Percentiles rank a stretch among this genome's conserved stretches.
These are phyloP conservation scores for Xylaria intraflava DNA, from an alignment of 495 filamentous ascomycete genomes.

Conservation along the genomic window DNA sequence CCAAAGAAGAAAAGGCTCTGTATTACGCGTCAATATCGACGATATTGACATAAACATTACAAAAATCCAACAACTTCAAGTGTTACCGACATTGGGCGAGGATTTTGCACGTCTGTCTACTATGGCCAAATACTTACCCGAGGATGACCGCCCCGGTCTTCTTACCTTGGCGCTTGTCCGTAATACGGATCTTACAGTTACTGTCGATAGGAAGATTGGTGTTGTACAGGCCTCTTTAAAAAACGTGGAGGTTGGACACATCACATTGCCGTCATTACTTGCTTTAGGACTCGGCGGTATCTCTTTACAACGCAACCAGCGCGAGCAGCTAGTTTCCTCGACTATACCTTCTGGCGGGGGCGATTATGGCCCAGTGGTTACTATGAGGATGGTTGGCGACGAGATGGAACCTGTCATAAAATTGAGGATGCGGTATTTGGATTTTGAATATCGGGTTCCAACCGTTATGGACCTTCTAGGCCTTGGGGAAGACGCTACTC, in stretches of 20 bases:
- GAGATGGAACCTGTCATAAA: slow-evolving; percentile 90
- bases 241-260: slow-evolving; percentile 69
- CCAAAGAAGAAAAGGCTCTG: slow-evolving; percentile 85
- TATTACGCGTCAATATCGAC: slow-evolving; percentile 64
- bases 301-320: slow-evolving; percentile 52
- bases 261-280: slow-evolving; percentile 73
- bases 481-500: slow-evolving; percentile 57
- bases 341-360: slow-evolving; percentile 42
- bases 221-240: slow-evolving; percentile 48
- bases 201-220: slow-evolving; percentile 61
- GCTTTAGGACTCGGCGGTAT: slow-evolving; percentile 64
- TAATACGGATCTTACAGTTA: slow-evolving; percentile 50
- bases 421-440: slow-evolving; percentile 73
- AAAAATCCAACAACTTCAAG: slow-evolving; percentile 52
- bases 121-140: slow-evolving; percentile 89
- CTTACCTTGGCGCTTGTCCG: slow-evolving; percentile 65
- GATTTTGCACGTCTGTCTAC: slow-evolving; percentile 77
- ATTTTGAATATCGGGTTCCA: slow-evolving; percentile 76
- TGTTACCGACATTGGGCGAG: slow-evolving; percentile 61
- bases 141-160: slow-evolving; percentile 89
- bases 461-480: slow-evolving; percentile 73
- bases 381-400: slow-evolving; percentile 76
- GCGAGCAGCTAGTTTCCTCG: slow-evolving; percentile 59
- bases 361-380: slow-evolving; percentile 32
- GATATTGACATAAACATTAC: slow-evolving; percentile 51